Base-by-base conservation (phyloP, 2,329 filamentous ascomycete species). In the Calonectria ilicicola region DNA sequence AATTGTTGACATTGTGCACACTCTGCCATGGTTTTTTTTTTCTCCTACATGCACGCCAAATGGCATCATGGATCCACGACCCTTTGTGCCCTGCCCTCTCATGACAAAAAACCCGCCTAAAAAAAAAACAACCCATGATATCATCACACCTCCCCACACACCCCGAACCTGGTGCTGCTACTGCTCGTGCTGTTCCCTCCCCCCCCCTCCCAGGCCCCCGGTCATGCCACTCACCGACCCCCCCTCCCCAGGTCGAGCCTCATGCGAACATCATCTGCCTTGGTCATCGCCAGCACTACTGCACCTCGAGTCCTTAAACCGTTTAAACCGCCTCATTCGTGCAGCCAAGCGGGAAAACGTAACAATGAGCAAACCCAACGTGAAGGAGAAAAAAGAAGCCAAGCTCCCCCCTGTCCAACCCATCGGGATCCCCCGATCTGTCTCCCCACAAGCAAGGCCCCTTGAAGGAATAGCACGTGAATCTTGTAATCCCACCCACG, bases 131-230 rank as follows among this genome's bases (percentile, higher is more conserved):
- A 74, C 77, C 77, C 77, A 78, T 78, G 77, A 78, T 79, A 78
- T 78, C 77, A 79, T 79, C 75, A 78, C 71, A 51, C 73, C 75
- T 73, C 75, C 75, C 75, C 74, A 76, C 32, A 35, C 32, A 9
- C 32, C 70, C 58, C 29, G 21, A 53, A 46, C 40, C 44, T n/a
- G n/a, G n/a, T n/a, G n/a, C n/a, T n/a, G n/a, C n/a, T n/a, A n/a
- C n/a, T n/a, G n/a, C n/a, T n/a, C n/a, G n/a, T n/a, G n/a, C n/a
- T n/a, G n/a, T n/a, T n/a, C n/a, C n/a, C n/a, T n/a, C n/a, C n/a
- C n/a, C n/a, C n/a, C n/a, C n/a, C 27, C 8, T 29, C 62, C 62
- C 27, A 40, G 27, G 32, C 70, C 74, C 70, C 60, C 69, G 76
- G 75, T 79, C 77, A 78, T 76, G 74, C 74, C 75, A 79, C 74